phyloP scores from a whole-genome alignment of 257 asterid species.

The Gardenia jasminoides region DNA sequence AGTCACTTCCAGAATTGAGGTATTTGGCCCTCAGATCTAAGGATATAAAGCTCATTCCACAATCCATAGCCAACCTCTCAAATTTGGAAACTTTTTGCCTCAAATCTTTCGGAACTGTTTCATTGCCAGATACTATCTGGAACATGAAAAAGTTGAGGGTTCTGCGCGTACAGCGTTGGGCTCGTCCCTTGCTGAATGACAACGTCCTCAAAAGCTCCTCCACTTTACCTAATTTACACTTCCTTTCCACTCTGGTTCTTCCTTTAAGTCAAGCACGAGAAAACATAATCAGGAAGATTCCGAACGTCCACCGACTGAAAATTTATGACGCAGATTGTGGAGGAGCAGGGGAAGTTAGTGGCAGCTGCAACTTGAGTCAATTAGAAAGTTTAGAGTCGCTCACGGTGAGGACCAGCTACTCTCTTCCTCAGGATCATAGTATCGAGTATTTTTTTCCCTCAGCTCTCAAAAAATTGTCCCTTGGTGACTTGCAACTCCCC shows the following conservation, averaged over 20 bases:
- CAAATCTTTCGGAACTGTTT: no score
- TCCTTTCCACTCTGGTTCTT: not conserved
- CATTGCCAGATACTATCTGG: constrained; percentile 1
- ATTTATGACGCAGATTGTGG: no score
- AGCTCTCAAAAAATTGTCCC: not conserved
- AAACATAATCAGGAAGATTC: not conserved
- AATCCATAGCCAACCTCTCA: not conserved
- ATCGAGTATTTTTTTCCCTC: not conserved
- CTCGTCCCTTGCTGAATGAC: not conserved
- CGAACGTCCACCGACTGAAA: not conserved
- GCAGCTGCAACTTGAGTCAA: not conserved
- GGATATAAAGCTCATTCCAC: not conserved
- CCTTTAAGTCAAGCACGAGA: not conserved
- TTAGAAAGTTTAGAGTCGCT: not conserved
- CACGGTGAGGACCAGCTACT: not conserved
- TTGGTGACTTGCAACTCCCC: not conserved
- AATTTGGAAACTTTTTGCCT: not conserved
- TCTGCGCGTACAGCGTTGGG: not conserved
- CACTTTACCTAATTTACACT: not conserved
- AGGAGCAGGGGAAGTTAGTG: not conserved
- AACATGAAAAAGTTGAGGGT: not conserved
- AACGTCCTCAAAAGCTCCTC: not conserved
- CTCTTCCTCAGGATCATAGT: not conserved
- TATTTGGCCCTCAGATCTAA: not conserved
- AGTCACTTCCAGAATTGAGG: not conserved